phyloP scores from a whole-genome alignment of 805 yeast species.

The Teunomyces barrocoloradensis region DNA sequence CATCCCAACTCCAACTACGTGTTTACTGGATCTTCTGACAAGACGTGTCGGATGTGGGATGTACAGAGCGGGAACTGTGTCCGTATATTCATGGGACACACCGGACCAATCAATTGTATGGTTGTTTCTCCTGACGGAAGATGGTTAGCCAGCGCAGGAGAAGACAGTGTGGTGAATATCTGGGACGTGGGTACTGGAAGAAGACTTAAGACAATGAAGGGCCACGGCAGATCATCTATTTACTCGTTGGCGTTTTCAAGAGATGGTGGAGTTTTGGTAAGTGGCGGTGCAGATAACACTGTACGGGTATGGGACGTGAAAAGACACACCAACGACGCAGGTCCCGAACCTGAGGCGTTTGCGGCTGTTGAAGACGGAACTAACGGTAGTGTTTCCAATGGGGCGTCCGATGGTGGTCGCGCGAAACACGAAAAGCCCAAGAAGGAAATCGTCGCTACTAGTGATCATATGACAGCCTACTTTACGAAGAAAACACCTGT shows the following conservation, averaged over 20 bases:
- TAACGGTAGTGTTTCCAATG: conserved; percentile 9
- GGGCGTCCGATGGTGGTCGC: conserved; percentile 10
- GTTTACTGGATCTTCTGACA: conserved; percentile 93
- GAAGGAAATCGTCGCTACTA: conserved; percentile 73
- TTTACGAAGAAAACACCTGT: conserved; percentile 94
- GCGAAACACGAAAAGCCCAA: conserved; percentile 48
- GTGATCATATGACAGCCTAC: conserved; percentile 90
- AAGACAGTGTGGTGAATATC: conserved; percentile 80
- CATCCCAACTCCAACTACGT: conserved; percentile 96
- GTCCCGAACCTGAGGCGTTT: conserved; percentile 74
- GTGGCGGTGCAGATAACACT: conserved; percentile 89
- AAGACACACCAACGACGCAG: conserved; percentile 75
- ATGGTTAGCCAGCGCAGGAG: conserved; percentile 94
- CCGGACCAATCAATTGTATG: conserved; percentile 80
- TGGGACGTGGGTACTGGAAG: conserved; percentile 96
- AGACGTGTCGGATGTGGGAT: conserved; percentile 98
- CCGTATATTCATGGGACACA: conserved; percentile 88
- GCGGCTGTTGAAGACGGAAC: conserved; percentile 13
- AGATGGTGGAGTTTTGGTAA: conserved; percentile 86
- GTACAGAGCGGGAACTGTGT: conserved; percentile 84
- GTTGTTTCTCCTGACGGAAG: conserved; percentile 97
- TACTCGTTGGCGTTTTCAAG: conserved; percentile 80
- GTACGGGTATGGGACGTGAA: conserved; percentile 96
- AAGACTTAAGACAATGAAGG: conserved; percentile 84
- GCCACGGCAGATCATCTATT: conserved; percentile 86